Percentiles rank a stretch among this genome's conserved stretches.
phyloP scores from a whole-genome alignment of 352 stramenopile species.

The Phytophthora kernoviae region DNA sequence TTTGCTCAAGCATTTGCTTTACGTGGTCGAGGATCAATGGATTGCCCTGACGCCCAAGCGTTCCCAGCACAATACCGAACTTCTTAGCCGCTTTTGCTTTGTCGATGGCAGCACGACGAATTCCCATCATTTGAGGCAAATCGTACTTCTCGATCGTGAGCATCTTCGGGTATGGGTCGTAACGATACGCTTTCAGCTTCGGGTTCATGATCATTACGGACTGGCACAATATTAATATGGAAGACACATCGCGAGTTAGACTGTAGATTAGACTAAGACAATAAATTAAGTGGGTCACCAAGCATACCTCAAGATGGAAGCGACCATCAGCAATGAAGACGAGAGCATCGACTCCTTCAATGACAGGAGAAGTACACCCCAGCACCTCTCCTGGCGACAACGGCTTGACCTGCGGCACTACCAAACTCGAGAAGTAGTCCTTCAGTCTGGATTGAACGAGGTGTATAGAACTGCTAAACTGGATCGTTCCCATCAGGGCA shows the following conservation, averaged over 20 bases:
- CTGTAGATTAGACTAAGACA: neutral
- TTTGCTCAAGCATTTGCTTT: constrained; percentile 81
- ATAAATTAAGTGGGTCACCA: neutral
- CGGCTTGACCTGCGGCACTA: constrained; percentile 96
- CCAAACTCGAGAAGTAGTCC: constrained; percentile 81
- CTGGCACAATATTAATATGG: constrained; percentile 31
- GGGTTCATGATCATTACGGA: constrained; percentile 99
- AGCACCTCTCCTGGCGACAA: constrained; percentile 98
- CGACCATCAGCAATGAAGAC: constrained; percentile 99
- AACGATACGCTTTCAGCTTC: constrained; percentile 94
- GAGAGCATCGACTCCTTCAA: constrained; percentile 92
- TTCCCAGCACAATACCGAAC: constrained; percentile 98
- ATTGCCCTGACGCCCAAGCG: constrained; percentile 98
- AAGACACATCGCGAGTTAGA: neutral
- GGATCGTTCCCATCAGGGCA: constrained; percentile 95
- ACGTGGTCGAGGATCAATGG: constrained; percentile 95
- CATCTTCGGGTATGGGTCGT: constrained; percentile 99
- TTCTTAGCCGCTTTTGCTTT: constrained; percentile 78
- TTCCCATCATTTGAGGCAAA: constrained; percentile 93
- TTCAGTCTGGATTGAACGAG: constrained; percentile 74
- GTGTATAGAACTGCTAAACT: constrained; percentile 94
- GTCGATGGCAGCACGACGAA: constrained; percentile 87
- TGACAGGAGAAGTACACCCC: constrained; percentile 97
- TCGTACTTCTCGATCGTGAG: constrained; percentile 98
- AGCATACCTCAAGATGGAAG: constrained; percentile 97